Evolutionary conservation across 768 basidiomycete genomes (phyloP), one percentile per base, ranked within the genome.

Genomic region (Leccinum imitatum): DNA sequence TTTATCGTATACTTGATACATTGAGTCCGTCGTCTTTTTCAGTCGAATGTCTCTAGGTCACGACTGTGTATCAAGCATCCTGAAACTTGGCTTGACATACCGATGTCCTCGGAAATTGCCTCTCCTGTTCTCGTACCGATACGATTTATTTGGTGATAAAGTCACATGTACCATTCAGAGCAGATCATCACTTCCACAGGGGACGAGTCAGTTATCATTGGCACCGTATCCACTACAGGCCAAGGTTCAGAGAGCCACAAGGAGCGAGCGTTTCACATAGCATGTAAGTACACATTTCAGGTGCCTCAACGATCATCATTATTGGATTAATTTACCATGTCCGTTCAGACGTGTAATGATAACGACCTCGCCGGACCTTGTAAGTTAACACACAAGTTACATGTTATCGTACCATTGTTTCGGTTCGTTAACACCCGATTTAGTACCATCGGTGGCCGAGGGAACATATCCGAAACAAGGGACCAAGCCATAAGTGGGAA

Each of bases 351-450:
- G 10, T 44, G n/a, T 44, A 19, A 44, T 41, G 67, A 64, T 66
- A 63, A 66, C 50, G 53, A 33, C 21, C 41, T 44, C 21, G 46
- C 47, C 57, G 60, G 60, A 64, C 53, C 65, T n/a, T 41, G 4
- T 15, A 27, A 27, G 27, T 27, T 27, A 17, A 17, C 31, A 33
- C 11, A 35, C 35, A 35, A 35, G 37, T 39, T 58, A 62, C 66
- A 60, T 66, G 61, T 60, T 15, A 25, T 64, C 55, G 51, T 69
- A 63, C 69, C 69, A 25, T 46, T 64, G n/a, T 62, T 35, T 60
- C 59, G 69, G 69, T 63, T 63, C 69, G 64, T 67, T 57, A 53
- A 61, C 50, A 31, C 64, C 57, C 19, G 14, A 53, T 19, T 19
- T 37, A 9, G 58, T 15, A 14, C 51, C 50, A 41, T 48, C 48